Evolutionary conservation across 805 yeast genomes (phyloP), one percentile per base, ranked within the genome.

Genomic region (Lachancea fermentati): DNA sequence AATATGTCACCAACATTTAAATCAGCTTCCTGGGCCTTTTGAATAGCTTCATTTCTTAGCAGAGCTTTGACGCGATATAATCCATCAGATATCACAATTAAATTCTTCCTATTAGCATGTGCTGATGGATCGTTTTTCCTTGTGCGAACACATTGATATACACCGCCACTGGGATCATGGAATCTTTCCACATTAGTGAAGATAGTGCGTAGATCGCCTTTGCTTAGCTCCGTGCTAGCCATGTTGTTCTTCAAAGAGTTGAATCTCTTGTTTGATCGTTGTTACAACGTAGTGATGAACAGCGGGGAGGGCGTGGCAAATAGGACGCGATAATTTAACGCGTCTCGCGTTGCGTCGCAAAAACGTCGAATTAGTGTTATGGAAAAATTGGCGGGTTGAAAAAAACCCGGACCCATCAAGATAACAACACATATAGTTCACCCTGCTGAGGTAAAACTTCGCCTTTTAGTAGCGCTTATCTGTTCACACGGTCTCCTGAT

Each of bases 81-180:
- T 22, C 81, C 81, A 57, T 77, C 83, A 30, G 73, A 70, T 15
- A 77, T 52, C 65, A 76, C 65, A 38, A 62, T 52, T 16, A 62
- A 45, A 42, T 54, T 57, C 44, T 60, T 60, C 34, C 60, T 54
- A 26, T 42, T 50, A 14, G 41, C 36, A 17, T 48, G 51, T 29
- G 46, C 44, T 22, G 54, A 55, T 13, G 54, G 43, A 35, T 60
- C 65, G n/a, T 55, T 41, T 43, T 61, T 61, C 33, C 60, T 53
- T 16, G 59, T 55, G 41, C 59, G 55, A 36, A 45, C 51, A 36
- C 59, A 53, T 40, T 61, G 66, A 34, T 55, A 61, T 19, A 57
- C 50, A 32, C 63, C 64, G 17, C 48, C 49, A 24, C 44, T 45
- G n/a, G 65, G 62, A 22, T 52, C 52, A 34, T 58, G 51, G 37